Percentiles rank a stretch among this genome's conserved stretches.
These are phyloP conservation scores for Vitis rupestris DNA, from an alignment of 164 flowering plant genomes.

Conservation along the genomic window DNA sequence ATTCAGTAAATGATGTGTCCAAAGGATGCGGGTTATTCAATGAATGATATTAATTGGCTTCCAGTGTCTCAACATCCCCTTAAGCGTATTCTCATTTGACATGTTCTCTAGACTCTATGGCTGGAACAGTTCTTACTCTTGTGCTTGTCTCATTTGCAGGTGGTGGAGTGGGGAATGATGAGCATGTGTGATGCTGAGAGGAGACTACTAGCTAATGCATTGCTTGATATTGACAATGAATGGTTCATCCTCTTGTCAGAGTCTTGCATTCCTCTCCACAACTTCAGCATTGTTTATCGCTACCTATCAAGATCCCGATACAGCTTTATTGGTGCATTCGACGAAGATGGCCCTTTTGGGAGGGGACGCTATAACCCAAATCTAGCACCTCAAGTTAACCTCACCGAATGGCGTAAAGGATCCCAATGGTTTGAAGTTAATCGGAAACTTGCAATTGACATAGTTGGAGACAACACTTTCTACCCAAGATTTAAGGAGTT, in stretches of 20 bases:
- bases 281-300: constrained; percentile 57
- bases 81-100: too few relatives aligned
- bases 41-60: neutral
- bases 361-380: constrained; percentile 70
- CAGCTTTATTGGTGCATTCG: constrained; percentile 76
- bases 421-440: constrained; percentile 91
- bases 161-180: constrained; percentile 86
- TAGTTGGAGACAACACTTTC: constrained; percentile 54
- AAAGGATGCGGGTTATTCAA: too few relatives aligned
- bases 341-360: constrained; percentile 75
- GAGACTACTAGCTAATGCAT: constrained; percentile 87
- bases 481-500: constrained; percentile 74
- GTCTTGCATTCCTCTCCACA: constrained; percentile 82
- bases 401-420: constrained; percentile 86
- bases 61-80: neutral
- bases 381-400: constrained; percentile 72
- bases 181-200: constrained; percentile 96
- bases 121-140: neutral
- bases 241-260: constrained; percentile 84
- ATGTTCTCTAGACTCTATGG: too few relatives aligned
- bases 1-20: too few relatives aligned
- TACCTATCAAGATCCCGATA: constrained; percentile 59
- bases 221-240: constrained; percentile 83
- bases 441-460: constrained; percentile 56
- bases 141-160: constrained; percentile 32